Evolutionary conservation across 306 rosid species (phyloP).

Genomic region (Comarum palustre): DNA sequence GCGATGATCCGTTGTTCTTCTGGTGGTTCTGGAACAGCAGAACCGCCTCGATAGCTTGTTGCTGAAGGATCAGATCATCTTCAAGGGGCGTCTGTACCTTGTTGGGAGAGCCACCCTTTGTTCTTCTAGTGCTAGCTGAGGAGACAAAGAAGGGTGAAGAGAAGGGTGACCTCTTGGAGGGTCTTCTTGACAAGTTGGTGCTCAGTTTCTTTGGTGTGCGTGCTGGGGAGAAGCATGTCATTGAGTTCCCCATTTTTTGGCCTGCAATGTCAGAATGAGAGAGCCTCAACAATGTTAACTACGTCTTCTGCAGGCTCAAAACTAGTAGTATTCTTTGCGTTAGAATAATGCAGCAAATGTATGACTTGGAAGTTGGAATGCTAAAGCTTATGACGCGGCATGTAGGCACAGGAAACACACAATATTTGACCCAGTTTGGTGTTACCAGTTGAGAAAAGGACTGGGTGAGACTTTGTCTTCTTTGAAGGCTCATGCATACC

Average conservation of each 20-base stretch:
- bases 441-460: neutral
- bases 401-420: neutral
- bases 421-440: constrained; percentile 16
- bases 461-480: neutral
- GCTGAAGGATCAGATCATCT: constrained; percentile 20
- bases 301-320: neutral
- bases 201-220: neutral
- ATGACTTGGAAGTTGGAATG: neutral
- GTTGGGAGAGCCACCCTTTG: constrained; percentile 5
- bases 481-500: neutral
- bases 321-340: neutral
- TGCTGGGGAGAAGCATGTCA: constrained; percentile 23
- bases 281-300: neutral
- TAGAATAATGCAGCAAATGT: neutral
- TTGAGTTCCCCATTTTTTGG: constrained; percentile 26
- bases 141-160: constrained; percentile 10
- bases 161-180: constrained; percentile 11
- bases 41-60: constrained; percentile 33
- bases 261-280: neutral
- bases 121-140: neutral
- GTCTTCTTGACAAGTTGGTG: neutral
- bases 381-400: neutral
- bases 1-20: neutral
- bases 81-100: neutral
- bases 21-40: constrained; percentile 27